Evolutionary conservation across 108 stramenopile species (phyloP).

Genomic region (Epithemia pelagica): DNA sequence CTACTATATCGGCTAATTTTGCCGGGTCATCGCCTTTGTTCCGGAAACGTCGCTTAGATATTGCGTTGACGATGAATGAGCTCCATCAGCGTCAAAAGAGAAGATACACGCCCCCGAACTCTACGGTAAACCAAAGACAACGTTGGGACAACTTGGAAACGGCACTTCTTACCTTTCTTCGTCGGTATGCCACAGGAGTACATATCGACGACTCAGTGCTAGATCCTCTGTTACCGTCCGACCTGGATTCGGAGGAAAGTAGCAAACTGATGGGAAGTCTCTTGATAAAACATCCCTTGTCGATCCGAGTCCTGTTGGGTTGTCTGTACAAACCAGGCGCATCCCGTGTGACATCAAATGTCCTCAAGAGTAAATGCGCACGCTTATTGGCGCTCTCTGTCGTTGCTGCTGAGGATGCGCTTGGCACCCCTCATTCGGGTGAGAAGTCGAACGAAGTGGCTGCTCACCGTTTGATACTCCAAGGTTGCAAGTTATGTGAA

Average conservation of each 20-base stretch:
- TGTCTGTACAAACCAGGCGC: constrained; percentile 54
- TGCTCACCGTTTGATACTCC: constrained; percentile 33
- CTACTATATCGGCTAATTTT: constrained; percentile 28
- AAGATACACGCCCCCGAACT: neutral
- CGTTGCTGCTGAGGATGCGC: constrained; percentile 42
- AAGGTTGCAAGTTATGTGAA: constrained; percentile 72
- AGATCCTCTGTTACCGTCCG: constrained; percentile 44
- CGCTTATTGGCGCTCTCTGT: constrained; percentile 59
- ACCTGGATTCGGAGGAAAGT: constrained; percentile 22
- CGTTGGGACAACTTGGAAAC: constrained; percentile 47
- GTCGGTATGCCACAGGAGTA: constrained; percentile 45
- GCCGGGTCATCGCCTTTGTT: constrained; percentile 42
- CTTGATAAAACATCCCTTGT: constrained; percentile 50
- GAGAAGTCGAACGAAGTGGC: constrained; percentile 41
- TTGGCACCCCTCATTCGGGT: neutral
- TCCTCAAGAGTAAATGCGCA: constrained; percentile 58
- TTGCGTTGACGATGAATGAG: constrained; percentile 67
- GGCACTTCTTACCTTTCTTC: constrained; percentile 45
- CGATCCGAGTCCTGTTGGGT: constrained; percentile 48
- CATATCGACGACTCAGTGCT: constrained; percentile 49
- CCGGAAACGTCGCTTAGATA: constrained; percentile 73
- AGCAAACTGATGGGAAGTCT: constrained; percentile 46
- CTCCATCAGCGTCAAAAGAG: constrained; percentile 40
- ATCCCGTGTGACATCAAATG: constrained; percentile 24
- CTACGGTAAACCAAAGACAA: constrained; percentile 28